Conservation (phyloP, 163 green algal genomes). For the Volvox carteri region DNA sequence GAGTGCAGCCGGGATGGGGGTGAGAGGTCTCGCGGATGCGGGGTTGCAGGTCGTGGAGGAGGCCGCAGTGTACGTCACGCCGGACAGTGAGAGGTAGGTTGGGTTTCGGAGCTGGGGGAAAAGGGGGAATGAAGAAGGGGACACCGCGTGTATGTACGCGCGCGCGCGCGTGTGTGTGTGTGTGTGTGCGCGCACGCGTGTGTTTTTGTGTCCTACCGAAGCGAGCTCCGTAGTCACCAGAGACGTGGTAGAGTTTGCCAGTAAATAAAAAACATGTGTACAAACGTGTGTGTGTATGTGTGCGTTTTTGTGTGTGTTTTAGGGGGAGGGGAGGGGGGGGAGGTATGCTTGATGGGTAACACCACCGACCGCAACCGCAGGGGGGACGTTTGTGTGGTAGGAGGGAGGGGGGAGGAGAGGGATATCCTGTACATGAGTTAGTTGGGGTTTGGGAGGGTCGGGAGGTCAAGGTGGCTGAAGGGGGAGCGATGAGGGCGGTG, state of each 20-base stretch:
- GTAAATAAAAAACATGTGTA: neutral
- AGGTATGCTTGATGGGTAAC: too few species aligned
- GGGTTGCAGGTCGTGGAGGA: constrained; percentile 22
- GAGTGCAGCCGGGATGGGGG: neutral
- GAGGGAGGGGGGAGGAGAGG: too few species aligned
- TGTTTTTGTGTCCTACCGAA: too few species aligned
- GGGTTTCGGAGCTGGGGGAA: neutral
- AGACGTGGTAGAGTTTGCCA: neutral
- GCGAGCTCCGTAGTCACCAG: too few species aligned
- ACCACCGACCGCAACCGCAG: too few species aligned
- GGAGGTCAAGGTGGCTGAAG: too few species aligned
- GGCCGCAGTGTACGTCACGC: constrained; percentile 34
- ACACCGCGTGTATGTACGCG: too few species aligned
- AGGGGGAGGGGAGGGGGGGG: neutral
- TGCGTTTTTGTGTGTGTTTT: neutral
- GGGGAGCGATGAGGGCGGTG: too few species aligned
- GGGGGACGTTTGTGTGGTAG: too few species aligned
- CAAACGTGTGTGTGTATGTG: neutral
- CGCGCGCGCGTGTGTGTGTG: neutral
- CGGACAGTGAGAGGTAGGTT: constrained; percentile 33
- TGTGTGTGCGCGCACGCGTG: neutral
- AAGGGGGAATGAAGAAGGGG: neutral
- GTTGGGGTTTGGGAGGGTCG: too few species aligned
- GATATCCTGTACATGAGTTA: too few species aligned
- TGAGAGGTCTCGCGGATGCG: neutral